Conservation (phyloP, 257 asterid species). For the Ophiorrhiza pumila region DNA sequence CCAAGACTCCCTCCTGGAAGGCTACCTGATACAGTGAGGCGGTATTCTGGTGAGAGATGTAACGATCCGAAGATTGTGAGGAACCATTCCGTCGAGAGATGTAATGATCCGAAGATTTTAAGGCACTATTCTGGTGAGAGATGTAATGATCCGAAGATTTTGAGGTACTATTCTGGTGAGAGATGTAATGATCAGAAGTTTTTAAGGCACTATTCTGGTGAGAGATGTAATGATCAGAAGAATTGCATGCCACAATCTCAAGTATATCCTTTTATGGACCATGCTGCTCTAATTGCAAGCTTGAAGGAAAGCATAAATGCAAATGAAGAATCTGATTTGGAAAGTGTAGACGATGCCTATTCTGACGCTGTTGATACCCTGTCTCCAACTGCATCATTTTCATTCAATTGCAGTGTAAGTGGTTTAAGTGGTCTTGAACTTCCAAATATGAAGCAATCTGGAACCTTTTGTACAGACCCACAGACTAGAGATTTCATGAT, state of each 20-base stretch:
- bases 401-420: constrained; percentile 60
- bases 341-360: constrained; percentile 44
- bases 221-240: constrained; percentile 43
- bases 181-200: constrained; percentile 38
- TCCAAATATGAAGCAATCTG: constrained; percentile 50
- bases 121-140: constrained; percentile 57
- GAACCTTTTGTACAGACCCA: constrained; percentile 47
- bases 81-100: constrained; percentile 57
- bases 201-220: constrained; percentile 49
- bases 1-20: constrained; percentile 77
- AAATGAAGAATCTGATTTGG: constrained; percentile 54
- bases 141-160: constrained; percentile 35
- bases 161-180: constrained; percentile 48
- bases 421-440: constrained; percentile 61
- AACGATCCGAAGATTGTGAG: constrained; percentile 34
- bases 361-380: constrained; percentile 58
- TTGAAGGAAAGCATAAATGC: constrained; percentile 54
- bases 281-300: constrained; percentile 71
- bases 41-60: constrained; percentile 51
- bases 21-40: constrained; percentile 37
- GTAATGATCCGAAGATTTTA: constrained; percentile 34
- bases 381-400: constrained; percentile 49
- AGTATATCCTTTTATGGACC: constrained; percentile 47
- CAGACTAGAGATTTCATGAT: constrained; percentile 83
- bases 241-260: constrained; percentile 42